These are phyloP conservation scores for Lactarius akahatsu DNA, from an alignment of 768 basidiomycete species.

Conservation along the genomic window DNA sequence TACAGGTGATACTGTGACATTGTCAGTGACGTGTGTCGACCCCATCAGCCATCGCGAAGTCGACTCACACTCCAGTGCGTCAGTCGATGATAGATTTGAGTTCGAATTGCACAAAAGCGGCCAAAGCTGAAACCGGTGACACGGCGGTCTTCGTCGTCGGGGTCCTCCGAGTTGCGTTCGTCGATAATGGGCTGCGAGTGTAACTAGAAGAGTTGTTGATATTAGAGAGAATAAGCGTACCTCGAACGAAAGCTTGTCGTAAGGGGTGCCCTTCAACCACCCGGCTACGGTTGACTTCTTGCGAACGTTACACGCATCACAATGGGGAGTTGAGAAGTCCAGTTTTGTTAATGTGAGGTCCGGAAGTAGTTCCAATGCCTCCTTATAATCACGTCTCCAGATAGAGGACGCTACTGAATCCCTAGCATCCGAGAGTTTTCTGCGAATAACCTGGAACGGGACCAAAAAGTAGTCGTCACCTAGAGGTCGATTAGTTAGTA, in stretches of 20 bases:
- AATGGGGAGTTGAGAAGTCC: constrained; percentile 57
- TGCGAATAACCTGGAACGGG: constrained; percentile 62
- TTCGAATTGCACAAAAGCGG: constrained; percentile 75
- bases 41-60: neutral
- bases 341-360: constrained; percentile 53
- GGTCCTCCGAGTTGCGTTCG: constrained; percentile 31
- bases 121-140: constrained; percentile 57
- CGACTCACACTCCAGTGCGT: constrained; percentile 78
- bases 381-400: constrained; percentile 73
- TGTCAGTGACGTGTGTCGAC: neutral
- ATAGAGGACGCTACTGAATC: constrained; percentile 82
- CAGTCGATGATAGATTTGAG: constrained; percentile 66
- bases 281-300: constrained; percentile 65
- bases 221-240: constrained; percentile 35
- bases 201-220: constrained; percentile 1
- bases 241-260: constrained; percentile 69
- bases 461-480: constrained; percentile 72
- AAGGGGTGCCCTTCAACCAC: constrained; percentile 63
- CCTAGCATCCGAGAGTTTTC: constrained; percentile 65
- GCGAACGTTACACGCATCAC: constrained; percentile 82
- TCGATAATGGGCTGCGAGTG: constrained; percentile 18
- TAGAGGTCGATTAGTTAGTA: constrained; percentile 29
- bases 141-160: constrained; percentile 30
- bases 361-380: constrained; percentile 64
- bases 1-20: constrained; percentile 60